Base-by-base conservation (phyloP, 2,329 filamentous ascomycete species). In the Xylariomycetidae sp. region DNA sequence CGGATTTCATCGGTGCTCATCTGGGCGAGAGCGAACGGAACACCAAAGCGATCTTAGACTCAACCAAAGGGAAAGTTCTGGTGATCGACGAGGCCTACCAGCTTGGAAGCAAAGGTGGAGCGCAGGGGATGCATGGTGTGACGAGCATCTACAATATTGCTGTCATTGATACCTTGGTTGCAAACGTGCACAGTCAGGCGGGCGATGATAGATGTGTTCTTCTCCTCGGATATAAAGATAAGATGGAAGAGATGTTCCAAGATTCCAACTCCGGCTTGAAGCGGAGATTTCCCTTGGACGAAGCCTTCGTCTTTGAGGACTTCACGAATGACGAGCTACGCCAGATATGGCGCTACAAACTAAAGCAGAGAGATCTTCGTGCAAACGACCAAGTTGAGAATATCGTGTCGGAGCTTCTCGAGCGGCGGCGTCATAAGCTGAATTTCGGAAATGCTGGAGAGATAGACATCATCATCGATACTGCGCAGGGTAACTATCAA, bases 361-460 rank as follows among this genome's bases (percentile, higher is more conserved):
- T 82, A 2, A 64, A 64, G 13, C 41, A 62, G 1, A 58, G 70
- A 17, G 68, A 57, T 1, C 65, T 75, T 16, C 52, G 51, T 2
- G 64, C 66, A 0, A 74, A 70, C 0, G 49, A 58, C 0, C 46
- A 64, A n/a, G 76, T 63, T 1, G 65, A 63, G 27, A 49, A 54
- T 2, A 64, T 67, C 0, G 73, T 68, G 0, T 57, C 72, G 32
- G 69, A 74, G 6, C 56, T 72, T 5, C 56, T 82, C 0, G 49
- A 49, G 4, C 61, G 70, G 7, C 63, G 67, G 16, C 65, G 74
- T 5, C 75, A 77, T 41, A 61, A 68, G 3, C 66, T 69, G 1
- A 67, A 79, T 40, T 82, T 80, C 50, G 75, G 75, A 0, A 83
- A 82, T 46, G 78, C 67, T 8, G 76, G 77, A 2, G 74, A 78